A percentile compares a stretch with the other conserved stretches of the same genome.
Evolutionary conservation across 2,329 filamentous ascomycete genomes (phyloP).

Genomic region (Blumeria graminis): DNA sequence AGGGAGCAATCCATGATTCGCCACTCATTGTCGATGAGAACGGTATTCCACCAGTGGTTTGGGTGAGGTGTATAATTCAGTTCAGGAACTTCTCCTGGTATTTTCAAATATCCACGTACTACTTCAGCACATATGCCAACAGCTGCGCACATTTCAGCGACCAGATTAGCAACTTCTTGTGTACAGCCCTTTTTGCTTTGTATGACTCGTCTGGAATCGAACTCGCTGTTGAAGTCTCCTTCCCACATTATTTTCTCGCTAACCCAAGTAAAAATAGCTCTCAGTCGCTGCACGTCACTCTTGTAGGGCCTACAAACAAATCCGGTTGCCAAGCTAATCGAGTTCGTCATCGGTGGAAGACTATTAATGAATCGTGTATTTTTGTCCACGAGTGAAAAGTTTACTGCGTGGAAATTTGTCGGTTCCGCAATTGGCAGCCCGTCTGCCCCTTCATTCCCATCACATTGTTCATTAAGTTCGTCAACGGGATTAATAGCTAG

Average conservation of each 20-base stretch:
- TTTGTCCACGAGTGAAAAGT: constrained; percentile 78
- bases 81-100: constrained; percentile 63
- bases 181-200: constrained; percentile 64
- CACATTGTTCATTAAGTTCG: constrained; percentile 57
- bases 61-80: constrained; percentile 59
- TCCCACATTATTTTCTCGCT: constrained; percentile 92
- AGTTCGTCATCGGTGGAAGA: constrained; percentile 59
- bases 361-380: constrained; percentile 75
- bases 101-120: constrained; percentile 73
- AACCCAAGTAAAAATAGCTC: constrained; percentile 94
- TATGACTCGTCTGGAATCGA: constrained; percentile 66
- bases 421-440: constrained; percentile 63
- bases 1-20: constrained; percentile 87
- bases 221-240: constrained; percentile 66
- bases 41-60: constrained; percentile 96
- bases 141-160: constrained; percentile 80
- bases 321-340: constrained; percentile 61
- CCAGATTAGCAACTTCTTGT: constrained; percentile 70
- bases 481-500: constrained; percentile 75
- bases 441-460: constrained; percentile 77
- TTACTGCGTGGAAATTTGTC: constrained; percentile 57
- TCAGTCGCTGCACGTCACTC: constrained; percentile 74
- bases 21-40: constrained; percentile 86
- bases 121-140: constrained; percentile 75
- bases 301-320: constrained; percentile 87